These are phyloP conservation scores for Venturia asperata DNA, from an alignment of 2,329 filamentous ascomycete species.

Conservation along the genomic window DNA sequence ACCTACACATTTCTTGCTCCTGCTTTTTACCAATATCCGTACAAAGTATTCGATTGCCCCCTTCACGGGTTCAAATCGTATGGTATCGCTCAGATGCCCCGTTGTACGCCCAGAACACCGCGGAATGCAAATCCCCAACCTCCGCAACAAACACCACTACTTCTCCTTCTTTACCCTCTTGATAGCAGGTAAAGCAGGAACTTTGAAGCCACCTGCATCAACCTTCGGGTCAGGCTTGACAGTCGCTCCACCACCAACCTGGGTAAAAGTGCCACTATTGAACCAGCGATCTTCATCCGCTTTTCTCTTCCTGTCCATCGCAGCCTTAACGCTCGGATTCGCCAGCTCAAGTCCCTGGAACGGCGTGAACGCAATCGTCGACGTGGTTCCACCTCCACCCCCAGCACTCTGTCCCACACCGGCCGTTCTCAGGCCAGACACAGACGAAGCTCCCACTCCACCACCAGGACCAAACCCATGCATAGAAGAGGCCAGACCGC, in stretches of 20 bases:
- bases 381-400: constrained; percentile 57
- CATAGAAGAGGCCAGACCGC: constrained; percentile 68
- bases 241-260: constrained; percentile 49
- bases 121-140: neutral
- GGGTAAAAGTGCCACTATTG: constrained; percentile 93
- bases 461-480: constrained; percentile 62
- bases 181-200: constrained; percentile 63
- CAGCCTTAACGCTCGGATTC: constrained; percentile 82
- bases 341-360: constrained; percentile 93
- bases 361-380: constrained; percentile 85
- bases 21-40: neutral
- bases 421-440: constrained; percentile 68
- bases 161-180: constrained; percentile 47
- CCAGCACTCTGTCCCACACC: constrained; percentile 70
- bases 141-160: neutral
- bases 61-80: neutral
- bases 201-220: constrained; percentile 67
- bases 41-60: neutral
- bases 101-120: neutral
- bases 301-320: constrained; percentile 83
- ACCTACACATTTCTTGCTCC: neutral
- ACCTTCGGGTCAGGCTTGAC: constrained; percentile 33
- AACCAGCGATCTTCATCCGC: constrained; percentile 96
- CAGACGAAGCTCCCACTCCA: constrained; percentile 48
- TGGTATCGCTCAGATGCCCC: neutral